These are phyloP conservation scores for Lachnellula cervina DNA, from an alignment of 2,329 filamentous ascomycete genomes.

Conservation along the genomic window DNA sequence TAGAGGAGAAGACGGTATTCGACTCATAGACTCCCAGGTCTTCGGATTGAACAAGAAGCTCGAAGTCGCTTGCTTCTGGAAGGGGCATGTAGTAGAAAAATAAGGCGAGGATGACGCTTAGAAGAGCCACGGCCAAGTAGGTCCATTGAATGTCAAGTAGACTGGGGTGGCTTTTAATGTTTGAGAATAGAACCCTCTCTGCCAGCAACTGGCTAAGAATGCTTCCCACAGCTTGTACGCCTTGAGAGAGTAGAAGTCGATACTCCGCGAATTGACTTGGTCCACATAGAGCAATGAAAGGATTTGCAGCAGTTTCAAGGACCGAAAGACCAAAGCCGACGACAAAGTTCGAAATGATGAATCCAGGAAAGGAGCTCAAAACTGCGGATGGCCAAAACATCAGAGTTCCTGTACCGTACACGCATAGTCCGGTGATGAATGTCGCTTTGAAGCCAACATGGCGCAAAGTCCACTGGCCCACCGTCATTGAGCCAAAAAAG, in stretches of 20 bases:
- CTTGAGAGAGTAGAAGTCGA: constrained; percentile 70
- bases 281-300: constrained; percentile 67
- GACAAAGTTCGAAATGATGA: constrained; percentile 68
- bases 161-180: constrained; percentile 45
- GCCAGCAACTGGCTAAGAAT: constrained; percentile 69
- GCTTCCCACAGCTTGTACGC: constrained; percentile 69
- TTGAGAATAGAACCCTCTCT: constrained; percentile 67
- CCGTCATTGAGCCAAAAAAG: constrained; percentile 62
- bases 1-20: constrained; percentile 26
- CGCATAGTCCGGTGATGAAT: constrained; percentile 70
- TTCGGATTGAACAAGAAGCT: constrained; percentile 45
- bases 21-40: constrained; percentile 18
- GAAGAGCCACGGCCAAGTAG: constrained; percentile 73
- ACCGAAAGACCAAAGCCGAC: constrained; percentile 73
- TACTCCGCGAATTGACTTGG: constrained; percentile 68
- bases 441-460: constrained; percentile 72
- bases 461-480: constrained; percentile 66
- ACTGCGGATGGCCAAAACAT: constrained; percentile 83
- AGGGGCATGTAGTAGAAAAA: constrained; percentile 66
- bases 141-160: constrained; percentile 79
- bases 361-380: constrained; percentile 69
- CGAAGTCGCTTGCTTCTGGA: constrained; percentile 50
- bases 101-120: constrained; percentile 65
- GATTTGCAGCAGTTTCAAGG: constrained; percentile 76
- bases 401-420: constrained; percentile 73